Evolutionary conservation across 768 basidiomycete genomes (phyloP).

Genomic region (Phaeotremella fagi): DNA sequence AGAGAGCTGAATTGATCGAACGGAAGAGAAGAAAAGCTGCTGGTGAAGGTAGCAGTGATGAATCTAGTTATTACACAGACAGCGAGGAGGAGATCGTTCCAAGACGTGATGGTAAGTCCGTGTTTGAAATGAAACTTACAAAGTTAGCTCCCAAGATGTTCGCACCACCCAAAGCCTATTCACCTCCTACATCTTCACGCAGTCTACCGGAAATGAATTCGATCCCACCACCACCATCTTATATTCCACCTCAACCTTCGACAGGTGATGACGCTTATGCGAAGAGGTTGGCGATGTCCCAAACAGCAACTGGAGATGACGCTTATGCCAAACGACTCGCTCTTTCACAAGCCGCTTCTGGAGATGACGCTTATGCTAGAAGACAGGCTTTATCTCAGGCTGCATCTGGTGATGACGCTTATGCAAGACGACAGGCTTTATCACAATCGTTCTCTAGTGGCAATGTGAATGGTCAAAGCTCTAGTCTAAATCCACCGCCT

Average conservation of each 20-base stretch:
- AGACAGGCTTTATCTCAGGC: not conserved
- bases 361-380: not conserved
- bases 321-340: slow-evolving; percentile 22
- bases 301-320: slow-evolving; percentile 3
- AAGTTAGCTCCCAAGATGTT: slow-evolving; percentile 37
- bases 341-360: slow-evolving; percentile 5
- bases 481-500: not conserved
- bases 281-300: slow-evolving; percentile 32
- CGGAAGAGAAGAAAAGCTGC: slow-evolving; percentile 26
- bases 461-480: no score
- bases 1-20: slow-evolving; percentile 22
- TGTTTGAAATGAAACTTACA: not conserved
- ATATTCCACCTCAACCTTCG: slow-evolving; percentile 12
- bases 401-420: no score
- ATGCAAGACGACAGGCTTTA: no score
- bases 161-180: slow-evolving; percentile 32
- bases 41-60: slow-evolving; percentile 29
- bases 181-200: slow-evolving; percentile 15
- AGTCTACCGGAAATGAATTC: slow-evolving; percentile 4
- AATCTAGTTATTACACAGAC: slow-evolving; percentile 40
- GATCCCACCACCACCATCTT: not conserved
- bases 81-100: slow-evolving; percentile 44
- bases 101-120: slow-evolving; percentile 41
- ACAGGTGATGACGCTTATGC: slow-evolving; percentile 41
- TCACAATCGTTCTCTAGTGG: no score